Base-by-base conservation (phyloP, 1,139 yeast genomes). In the Diutina mesorugosa region DNA sequence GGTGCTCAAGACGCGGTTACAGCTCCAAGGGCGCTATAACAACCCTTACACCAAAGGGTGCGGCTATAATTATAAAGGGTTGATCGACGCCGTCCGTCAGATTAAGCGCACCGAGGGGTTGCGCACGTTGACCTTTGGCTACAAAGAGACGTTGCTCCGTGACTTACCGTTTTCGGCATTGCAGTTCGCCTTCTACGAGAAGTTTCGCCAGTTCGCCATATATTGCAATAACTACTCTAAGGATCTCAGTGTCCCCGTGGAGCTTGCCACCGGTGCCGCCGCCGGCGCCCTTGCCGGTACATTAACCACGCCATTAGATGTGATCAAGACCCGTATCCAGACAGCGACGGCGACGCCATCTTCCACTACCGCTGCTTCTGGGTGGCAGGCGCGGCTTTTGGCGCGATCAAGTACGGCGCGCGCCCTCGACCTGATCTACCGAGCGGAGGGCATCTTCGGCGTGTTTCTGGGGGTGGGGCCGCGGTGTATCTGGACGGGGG, bases 271-370 rank as follows among this genome's bases (percentile, higher is more conserved):
- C 0, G 99, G 99, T 58, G 98, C 97, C 0, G 83, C 90, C 0
- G 99, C 99, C 1, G 99, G 99, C 61, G 98, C 97, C 1, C 72
- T 91, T 48, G 96, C 99, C 0, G 99, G 99, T 1, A 80, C 83
- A 0, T 64, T 77, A 55, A 88, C 95, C 1, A 87, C 95, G 0
- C 95, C 95, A 0, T 72, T 90, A 60, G 99, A 93, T 66, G 99
- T 93, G 41, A 85, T 95, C 56, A 93, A 93, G 69, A 93, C 99
- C 1, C 78, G 98, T 63, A 83, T 90, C 55, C 99, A 91, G 70
- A 91, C 98, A 0, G 69, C 76, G 12, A 69, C 74, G 12, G 59
- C 53, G 2, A 50, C 53, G 16, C 28, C 53, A 57, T 14, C 60
- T 57, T 26, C 54, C 46, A 41, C 18, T 45, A 8, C 47, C 38